Evolutionary conservation across 176 grass and related monocot species (phyloP).

Genomic region (Carex myosuroides): DNA sequence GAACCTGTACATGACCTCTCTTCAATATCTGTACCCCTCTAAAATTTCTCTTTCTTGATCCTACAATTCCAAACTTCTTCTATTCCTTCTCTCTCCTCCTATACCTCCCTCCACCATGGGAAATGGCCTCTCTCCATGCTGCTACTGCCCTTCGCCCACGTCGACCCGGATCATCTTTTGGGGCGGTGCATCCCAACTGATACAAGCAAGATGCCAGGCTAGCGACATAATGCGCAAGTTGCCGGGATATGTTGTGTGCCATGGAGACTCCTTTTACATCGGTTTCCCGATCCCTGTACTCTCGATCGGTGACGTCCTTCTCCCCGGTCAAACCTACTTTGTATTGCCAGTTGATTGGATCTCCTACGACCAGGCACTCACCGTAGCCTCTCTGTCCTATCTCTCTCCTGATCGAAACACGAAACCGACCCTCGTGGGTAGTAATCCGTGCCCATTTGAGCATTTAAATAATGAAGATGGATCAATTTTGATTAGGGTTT

Average conservation of each 20-base stretch:
- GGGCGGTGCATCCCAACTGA: constrained; percentile 41
- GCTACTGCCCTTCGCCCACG: not conserved
- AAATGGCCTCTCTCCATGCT: constrained; percentile 49
- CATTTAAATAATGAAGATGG: constrained; percentile 59
- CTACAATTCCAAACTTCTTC: not conserved
- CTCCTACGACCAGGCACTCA: constrained; percentile 43
- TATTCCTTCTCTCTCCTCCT: constrained; percentile 14
- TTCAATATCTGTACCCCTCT: not conserved
- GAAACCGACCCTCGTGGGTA: constrained; percentile 19
- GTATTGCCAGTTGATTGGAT: constrained; percentile 50
- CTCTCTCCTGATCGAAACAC: constrained; percentile 31
- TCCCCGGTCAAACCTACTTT: constrained; percentile 61
- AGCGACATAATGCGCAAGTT: constrained; percentile 40
- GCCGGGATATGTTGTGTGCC: constrained; percentile 44
- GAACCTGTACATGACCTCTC: not conserved
- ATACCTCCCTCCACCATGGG: constrained; percentile 36
- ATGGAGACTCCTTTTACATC: constrained; percentile 67
- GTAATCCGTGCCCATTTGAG: constrained; percentile 52
- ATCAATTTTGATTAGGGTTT: constrained; percentile 37
- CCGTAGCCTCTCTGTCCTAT: constrained; percentile 51
- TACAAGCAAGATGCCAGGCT: constrained; percentile 12
- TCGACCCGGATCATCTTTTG: constrained; percentile 46
- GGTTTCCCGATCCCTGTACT: constrained; percentile 58
- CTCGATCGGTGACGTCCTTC: constrained; percentile 38
- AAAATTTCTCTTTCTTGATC: not conserved